Percentiles rank a stretch among this genome's conserved stretches.
Evolutionary conservation across 306 rosid genomes (phyloP).

Genomic region (Cicer bijugum): DNA sequence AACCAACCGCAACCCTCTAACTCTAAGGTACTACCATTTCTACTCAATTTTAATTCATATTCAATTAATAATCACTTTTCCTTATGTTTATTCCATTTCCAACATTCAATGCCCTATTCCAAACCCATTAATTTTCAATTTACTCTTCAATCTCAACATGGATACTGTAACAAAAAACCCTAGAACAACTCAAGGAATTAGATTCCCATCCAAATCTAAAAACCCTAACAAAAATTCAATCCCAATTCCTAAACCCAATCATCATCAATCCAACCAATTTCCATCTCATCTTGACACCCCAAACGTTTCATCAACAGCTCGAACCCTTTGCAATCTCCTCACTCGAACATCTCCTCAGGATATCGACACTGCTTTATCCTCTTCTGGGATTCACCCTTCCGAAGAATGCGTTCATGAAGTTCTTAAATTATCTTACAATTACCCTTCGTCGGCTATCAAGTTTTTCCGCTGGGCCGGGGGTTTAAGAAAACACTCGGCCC

Average conservation of each 20-base stretch:
- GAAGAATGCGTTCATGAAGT: constrained; percentile 55
- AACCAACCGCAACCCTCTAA: neutral
- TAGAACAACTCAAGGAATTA: constrained; percentile 4
- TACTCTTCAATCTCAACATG: constrained; percentile 35
- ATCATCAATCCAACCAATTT: constrained; percentile 39
- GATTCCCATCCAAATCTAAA: constrained; percentile 39
- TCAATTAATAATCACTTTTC: neutral
- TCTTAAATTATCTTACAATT: constrained; percentile 57
- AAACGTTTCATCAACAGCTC: constrained; percentile 51
- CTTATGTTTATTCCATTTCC: neutral
- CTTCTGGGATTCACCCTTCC: constrained; percentile 56
- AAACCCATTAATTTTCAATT: neutral
- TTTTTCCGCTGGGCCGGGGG: constrained; percentile 75
- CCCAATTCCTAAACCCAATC: constrained; percentile 41
- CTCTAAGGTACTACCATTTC: neutral
- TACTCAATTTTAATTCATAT: neutral
- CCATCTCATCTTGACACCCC: constrained; percentile 47
- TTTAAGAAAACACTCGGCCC: constrained; percentile 50
- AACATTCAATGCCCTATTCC: neutral
- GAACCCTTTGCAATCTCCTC: constrained; percentile 57
- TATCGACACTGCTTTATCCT: constrained; percentile 54
- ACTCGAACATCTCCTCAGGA: constrained; percentile 55
- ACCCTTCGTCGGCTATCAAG: constrained; percentile 70
- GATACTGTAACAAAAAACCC: constrained; percentile 56
- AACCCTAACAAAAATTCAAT: constrained; percentile 41